phyloP scores from a whole-genome alignment of 2,329 filamentous ascomycete genomes.

The Penicillium palitans region DNA sequence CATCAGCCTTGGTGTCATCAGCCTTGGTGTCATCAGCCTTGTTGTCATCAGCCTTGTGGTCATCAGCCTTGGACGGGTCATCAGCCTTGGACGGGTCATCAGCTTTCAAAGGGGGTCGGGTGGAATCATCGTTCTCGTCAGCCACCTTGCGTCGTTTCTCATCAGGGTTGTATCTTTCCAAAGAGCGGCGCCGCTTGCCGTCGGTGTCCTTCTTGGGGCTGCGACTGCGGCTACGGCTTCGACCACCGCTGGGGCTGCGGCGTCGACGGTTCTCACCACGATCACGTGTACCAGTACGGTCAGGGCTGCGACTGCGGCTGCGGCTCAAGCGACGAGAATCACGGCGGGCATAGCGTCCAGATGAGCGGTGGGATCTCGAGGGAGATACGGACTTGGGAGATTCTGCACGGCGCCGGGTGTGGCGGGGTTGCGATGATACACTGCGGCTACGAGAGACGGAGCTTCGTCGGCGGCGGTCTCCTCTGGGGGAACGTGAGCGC shows the following conservation, averaged over 20 bases:
- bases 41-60: slow-evolving; percentile 11
- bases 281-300: slow-evolving; percentile 42
- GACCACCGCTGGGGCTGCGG: slow-evolving; percentile 21
- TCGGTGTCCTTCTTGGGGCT: slow-evolving; percentile 32
- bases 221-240: slow-evolving; percentile 35
- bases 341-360: slow-evolving; percentile 40
- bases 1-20: slow-evolving; percentile 7
- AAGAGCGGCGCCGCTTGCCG: slow-evolving; percentile 45
- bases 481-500: slow-evolving; percentile 58
- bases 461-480: slow-evolving; percentile 44
- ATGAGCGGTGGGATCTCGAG: slow-evolving; percentile 40
- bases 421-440: slow-evolving; percentile 38
- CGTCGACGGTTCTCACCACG: slow-evolving; percentile 8
- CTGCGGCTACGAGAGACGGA: slow-evolving; percentile 39
- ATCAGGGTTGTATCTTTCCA: slow-evolving; percentile 48
- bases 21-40: slow-evolving; percentile 2
- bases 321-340: slow-evolving; percentile 35
- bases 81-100: slow-evolving; percentile 7
- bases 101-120: slow-evolving; percentile 2
- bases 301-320: slow-evolving; percentile 29
- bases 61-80: slow-evolving; percentile 10
- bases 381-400: slow-evolving; percentile 41
- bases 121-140: slow-evolving; percentile 37
- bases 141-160: slow-evolving; percentile 45
- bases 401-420: slow-evolving; percentile 36